phyloP scores from a whole-genome alignment of 169 alveolate genomes.

The Plasmodium malariae region DNA sequence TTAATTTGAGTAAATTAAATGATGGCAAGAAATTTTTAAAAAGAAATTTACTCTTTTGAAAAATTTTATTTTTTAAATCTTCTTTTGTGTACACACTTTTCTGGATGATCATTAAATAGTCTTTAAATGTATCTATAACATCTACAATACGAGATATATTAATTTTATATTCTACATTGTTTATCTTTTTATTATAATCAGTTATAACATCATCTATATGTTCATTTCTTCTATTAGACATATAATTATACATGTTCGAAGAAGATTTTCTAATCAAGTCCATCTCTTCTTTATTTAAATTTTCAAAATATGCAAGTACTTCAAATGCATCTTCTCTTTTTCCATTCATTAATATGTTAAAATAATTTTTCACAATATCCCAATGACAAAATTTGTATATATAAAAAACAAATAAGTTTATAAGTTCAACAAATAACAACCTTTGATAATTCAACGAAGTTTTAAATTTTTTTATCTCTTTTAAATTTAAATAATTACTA shows the following conservation, averaged over 20 bases:
- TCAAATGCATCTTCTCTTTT: neutral
- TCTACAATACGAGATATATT: constrained; percentile 23
- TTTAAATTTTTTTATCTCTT: constrained; percentile 46
- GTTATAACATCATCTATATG: constrained; percentile 30
- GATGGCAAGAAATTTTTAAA: constrained; percentile 74
- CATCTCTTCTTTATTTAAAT: constrained; percentile 30
- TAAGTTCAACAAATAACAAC: constrained; percentile 37
- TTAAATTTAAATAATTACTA: constrained; percentile 25
- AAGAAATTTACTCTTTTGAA: constrained; percentile 31
- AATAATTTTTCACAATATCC: constrained; percentile 57
- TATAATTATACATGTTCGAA: constrained; percentile 57
- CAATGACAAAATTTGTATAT: constrained; percentile 67
- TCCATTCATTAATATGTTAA: constrained; percentile 46
- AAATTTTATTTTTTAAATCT: constrained; percentile 26
- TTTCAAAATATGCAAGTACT: constrained; percentile 19
- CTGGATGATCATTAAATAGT: constrained; percentile 23
- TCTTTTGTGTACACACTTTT: constrained; percentile 51
- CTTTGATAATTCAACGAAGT: constrained; percentile 30
- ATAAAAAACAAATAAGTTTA: constrained; percentile 61
- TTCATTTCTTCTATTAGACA: constrained; percentile 33
- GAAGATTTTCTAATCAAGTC: constrained; percentile 32
- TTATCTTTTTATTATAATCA: constrained; percentile 52
- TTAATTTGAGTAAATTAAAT: constrained; percentile 35
- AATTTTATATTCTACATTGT: constrained; percentile 19
- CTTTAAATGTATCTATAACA: constrained; percentile 70